Evolutionary conservation across 495 filamentous ascomycete genomes (phyloP), one percentile per base, ranked within the genome.

Genomic region (Penicillium flavigenum): DNA sequence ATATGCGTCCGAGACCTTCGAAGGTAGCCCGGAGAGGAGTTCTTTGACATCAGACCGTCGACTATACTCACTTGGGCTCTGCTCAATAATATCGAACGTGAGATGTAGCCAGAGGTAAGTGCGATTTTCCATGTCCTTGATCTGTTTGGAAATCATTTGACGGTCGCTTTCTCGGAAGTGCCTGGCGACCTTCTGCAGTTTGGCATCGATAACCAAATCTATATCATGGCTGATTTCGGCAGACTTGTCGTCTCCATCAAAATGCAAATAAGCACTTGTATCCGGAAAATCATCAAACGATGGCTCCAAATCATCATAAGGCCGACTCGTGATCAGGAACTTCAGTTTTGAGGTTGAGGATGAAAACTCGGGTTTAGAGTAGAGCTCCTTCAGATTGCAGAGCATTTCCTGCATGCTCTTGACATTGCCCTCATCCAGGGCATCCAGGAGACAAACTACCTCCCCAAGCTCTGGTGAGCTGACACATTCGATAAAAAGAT

Each of bases 41-140:
- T 14, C 31, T 48, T 69, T 62, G 10, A 70, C 47, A 47, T 63
- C 55, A 9, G 55, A 51, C 0, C 38, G 26, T 36, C 48, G 64
- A 14, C 49, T 19, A 58, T 36, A 45, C 16, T 7, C 11, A 49
- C 58, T 67, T 7, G 49, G 26, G 16, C 56, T 63, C 3, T 61
- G 51, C 34, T 69, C 32, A 29, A 75, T 66, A 14, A 61, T 63
- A 32, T 69, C 50, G 27, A 76, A 58, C 2, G 59, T 73, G 12
- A 77, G 67, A 45, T 73, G 53, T 24, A 78, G 59, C 75, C 72
- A 77, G 31, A 78, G 70, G 58, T 78, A 78, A 12, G 72, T 77
- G 6, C 70, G 61, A 39, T 76, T 58, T 31, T 72, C 39, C 58
- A 73, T 73, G 29, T 54, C 51, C 54, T 73, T 70, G 3, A 78